Base-by-base conservation (phyloP, 208 protist species). In the Trypanosoma melophagium region DNA sequence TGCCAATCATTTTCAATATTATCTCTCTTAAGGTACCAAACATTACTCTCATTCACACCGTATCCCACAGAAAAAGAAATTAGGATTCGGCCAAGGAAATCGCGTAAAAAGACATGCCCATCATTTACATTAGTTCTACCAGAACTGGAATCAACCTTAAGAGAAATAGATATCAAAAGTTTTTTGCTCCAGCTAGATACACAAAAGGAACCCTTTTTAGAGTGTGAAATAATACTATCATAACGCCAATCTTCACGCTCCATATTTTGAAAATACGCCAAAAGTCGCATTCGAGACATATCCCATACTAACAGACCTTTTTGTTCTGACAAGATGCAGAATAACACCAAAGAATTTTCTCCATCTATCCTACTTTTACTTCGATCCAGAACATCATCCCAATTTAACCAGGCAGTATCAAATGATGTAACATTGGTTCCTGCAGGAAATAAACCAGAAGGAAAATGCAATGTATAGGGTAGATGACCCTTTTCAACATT, bases 231-330 rank as follows among this genome's bases (percentile, higher is more conserved):
- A 51, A 71, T 40, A 31, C 28, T 52, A 21, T 71, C 57, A 45
- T 57, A 65, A 1, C 58, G 21, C 44, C 60, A 68, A 17, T 41
- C 45, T 9, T 52, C 61, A 16, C n/a, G 4, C 24, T 57, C 60
- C 5, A 3, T n/a, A 19, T 58, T 40, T 52, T 7, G 52, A 22
- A 45, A 28, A 35, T 64, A 74, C 5, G 60, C 28, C 0, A 74
- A 21, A n/a, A 74, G 35, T 38, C 80, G 80, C 86, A 91, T 92
- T 35, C 66, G 64, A 57, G 74, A 80, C 55, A 94, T 75, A 67
- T 90, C 83, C 80, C 83, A 92, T 61, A 94, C 42, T 14, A 92
- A 63, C 40, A 94, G 77, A 13, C 89, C 89, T 51, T 82, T 84
- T 31, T 83, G 60, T 3, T 87, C 80, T 44, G 64, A 80, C 54